Percentiles rank a stretch among this genome's conserved stretches.
Evolutionary conservation across 73 alveolate species (phyloP).

Genomic region (Paramecium caudatum): DNA sequence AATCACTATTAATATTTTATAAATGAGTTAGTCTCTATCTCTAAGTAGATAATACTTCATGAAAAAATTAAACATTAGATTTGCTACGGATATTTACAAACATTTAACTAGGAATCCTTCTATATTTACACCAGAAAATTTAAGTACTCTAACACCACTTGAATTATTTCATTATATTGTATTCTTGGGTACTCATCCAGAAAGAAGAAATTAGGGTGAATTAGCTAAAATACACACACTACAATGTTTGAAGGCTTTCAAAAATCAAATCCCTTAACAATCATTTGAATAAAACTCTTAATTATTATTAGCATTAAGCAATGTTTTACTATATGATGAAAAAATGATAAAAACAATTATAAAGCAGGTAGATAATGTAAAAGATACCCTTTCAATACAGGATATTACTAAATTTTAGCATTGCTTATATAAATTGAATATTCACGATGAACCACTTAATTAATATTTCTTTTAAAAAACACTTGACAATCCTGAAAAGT

Average conservation of each 20-base stretch:
- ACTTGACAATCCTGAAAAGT: not conserved
- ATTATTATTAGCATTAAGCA: not conserved
- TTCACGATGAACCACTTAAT: not conserved
- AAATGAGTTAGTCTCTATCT: constrained; percentile 85
- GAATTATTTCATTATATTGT: constrained; percentile 16
- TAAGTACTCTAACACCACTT: not conserved
- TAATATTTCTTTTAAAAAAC: not conserved
- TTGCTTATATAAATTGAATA: constrained; percentile 14
- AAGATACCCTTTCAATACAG: constrained; percentile 1
- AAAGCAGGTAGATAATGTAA: not conserved
- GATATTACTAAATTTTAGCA: constrained; percentile 43
- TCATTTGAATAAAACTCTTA: not conserved
- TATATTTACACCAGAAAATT: constrained; percentile 35
- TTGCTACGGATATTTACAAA: constrained; percentile 77
- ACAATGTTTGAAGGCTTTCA: not conserved
- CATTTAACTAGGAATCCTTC: constrained; percentile 68
- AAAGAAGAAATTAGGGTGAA: constrained; percentile 47
- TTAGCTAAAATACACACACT: not conserved
- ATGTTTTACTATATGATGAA: constrained; percentile 21
- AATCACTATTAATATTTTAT: constrained; percentile 91
- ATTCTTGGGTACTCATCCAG: constrained; percentile 38
- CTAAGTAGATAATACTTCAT: constrained; percentile 83
- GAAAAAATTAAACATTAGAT: constrained; percentile 86
- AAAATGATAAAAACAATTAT: not conserved
- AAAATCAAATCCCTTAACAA: not conserved